Conservation (phyloP, 768 basidiomycete genomes). For the Panaeolus papilionaceus region DNA sequence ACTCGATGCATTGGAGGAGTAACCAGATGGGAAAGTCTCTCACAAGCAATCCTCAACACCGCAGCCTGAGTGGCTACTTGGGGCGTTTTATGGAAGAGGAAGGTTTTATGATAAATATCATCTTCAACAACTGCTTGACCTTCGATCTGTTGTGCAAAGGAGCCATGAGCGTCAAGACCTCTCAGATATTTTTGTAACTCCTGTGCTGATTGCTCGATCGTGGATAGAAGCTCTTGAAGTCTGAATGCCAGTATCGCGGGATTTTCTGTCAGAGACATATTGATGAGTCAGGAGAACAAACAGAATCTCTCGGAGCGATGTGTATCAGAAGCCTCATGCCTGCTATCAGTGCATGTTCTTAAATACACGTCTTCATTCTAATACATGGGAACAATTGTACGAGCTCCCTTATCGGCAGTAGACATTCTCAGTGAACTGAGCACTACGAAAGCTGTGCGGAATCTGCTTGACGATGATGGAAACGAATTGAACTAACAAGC, state of each 20-base stretch:
- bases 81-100: conserved; percentile 4
- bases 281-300: not conserved
- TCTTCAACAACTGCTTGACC: not conserved
- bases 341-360: not conserved
- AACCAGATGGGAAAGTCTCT: not conserved
- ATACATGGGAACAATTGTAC: not conserved
- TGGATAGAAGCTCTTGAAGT: not conserved
- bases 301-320: not conserved
- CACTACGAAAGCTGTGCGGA: not conserved
- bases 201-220: conserved; percentile 1
- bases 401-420: not conserved
- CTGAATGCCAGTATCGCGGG: not conserved
- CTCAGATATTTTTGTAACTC: not conserved
- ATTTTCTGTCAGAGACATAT: not conserved
- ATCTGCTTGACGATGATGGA: not conserved
- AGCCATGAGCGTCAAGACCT: not conserved
- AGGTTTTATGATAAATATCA: not conserved
- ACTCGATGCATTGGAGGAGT: conserved; percentile 7
- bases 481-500: no score
- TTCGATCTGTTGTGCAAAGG: not conserved
- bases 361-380: not conserved
- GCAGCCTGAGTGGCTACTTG: conserved; percentile 1
- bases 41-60: not conserved
- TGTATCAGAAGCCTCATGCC: not conserved
- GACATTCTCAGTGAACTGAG: no score